Evolutionary conservation across 805 yeast genomes (phyloP).

Genomic region (Candida multigemmis): DNA sequence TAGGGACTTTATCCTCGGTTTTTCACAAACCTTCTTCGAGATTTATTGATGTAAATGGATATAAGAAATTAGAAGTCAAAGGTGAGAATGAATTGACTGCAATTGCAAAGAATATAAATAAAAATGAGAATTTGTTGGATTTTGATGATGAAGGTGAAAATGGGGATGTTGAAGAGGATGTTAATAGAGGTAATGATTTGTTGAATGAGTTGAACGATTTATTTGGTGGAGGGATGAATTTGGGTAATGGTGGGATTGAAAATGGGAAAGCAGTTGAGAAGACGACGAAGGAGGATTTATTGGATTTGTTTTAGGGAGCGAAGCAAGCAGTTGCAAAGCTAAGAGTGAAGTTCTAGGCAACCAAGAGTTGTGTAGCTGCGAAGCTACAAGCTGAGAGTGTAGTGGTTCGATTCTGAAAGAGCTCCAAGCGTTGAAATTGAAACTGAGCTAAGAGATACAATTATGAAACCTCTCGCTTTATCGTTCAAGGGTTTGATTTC

Average conservation of each 20-base stretch:
- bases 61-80: constrained; percentile 13
- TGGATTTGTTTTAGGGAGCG: constrained; percentile 27
- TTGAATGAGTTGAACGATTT: constrained; percentile 72
- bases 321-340: no score
- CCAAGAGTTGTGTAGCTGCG: no score
- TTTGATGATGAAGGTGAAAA: constrained; percentile 50
- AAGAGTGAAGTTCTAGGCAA: no score
- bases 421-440: no score
- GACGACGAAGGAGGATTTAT: constrained; percentile 23
- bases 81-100: constrained; percentile 10
- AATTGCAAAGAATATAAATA: constrained; percentile 64
- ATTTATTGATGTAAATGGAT: constrained; percentile 37
- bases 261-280: no score
- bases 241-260: no score
- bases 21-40: constrained; percentile 75
- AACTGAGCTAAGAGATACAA: no score
- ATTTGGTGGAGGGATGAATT: no score
- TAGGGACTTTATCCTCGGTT: constrained; percentile 81
- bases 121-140: constrained; percentile 77
- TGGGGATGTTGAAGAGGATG: constrained; percentile 5
- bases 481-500: no score
- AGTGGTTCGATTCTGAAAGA: no score
- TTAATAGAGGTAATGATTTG: constrained; percentile 26
- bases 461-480: no score
- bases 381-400: no score